Base-by-base conservation (phyloP, 495 filamentous ascomycete genomes). In the Parathielavia hyrcaniae region DNA sequence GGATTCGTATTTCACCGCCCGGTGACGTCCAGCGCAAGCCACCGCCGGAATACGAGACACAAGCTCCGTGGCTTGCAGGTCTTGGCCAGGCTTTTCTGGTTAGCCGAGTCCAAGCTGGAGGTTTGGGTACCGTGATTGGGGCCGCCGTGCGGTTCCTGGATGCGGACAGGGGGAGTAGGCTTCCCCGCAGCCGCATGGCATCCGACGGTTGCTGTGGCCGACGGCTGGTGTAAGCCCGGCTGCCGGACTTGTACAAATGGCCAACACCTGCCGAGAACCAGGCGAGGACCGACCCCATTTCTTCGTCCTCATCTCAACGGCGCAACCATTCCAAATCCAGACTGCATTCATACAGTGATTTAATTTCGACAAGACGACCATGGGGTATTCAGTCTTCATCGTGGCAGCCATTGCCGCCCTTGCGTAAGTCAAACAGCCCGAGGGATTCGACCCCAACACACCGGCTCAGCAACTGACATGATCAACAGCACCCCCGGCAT, bases 41-140 rank as follows among this genome's bases (percentile, higher is more conserved):
- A 53, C 50, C 23, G 19, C 5, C 9, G 2, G 22, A 26, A 55
- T 55, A 55, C 53, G 53, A 55, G 43, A 19, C 17, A 9, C 13
- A 26, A 46, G 17, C 19, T 10, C 38, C 23, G 53, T 47, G 53
- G 53, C 53, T n/a, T 47, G 53, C 41, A 55, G 36, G 34, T 55
- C 53, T 55, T 54, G 40, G 40, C 39, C 38, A n/a, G 4, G 11
- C 22, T 35, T 34, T 35, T 1, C 10, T 17, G 40, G 40, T 36
- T 54, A 54, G 41, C 41, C 53, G 41, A 55, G 53, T 32, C 23
- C 20, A 39, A 47, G 30, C 34, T 46, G 43, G 32, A 39, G 53
- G 1, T 50, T 10, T 14, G 11, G 32, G 48, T 38, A 26, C 0
- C 53, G 38, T 55, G 53, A 55, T 45, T 55, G 41, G 41, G 13